Evolutionary conservation across 495 filamentous ascomycete genomes (phyloP).

Genomic region (Umbilicaria muhlenbergii): DNA sequence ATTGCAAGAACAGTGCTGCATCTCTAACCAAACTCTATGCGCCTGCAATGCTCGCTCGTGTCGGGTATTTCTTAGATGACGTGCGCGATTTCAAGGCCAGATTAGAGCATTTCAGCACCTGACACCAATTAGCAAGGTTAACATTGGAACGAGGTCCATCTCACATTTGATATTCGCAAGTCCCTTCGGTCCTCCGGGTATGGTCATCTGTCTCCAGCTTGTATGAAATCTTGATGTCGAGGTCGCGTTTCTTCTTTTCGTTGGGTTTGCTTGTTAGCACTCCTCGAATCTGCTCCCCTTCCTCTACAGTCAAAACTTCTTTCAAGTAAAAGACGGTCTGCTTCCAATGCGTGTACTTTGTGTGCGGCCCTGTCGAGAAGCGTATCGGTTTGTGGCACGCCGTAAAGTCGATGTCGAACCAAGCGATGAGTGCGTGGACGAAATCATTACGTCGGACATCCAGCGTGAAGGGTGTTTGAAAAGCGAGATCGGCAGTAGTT

Average conservation of each 20-base stretch:
- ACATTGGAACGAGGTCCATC: constrained; percentile 2
- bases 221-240: constrained; percentile 84
- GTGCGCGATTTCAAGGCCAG: too few species aligned
- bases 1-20: too few species aligned
- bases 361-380: constrained; percentile 78
- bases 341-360: constrained; percentile 91
- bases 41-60: too few species aligned
- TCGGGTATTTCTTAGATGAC: too few species aligned
- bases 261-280: constrained; percentile 73
- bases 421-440: constrained; percentile 87
- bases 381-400: constrained; percentile 77
- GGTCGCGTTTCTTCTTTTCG: constrained; percentile 80
- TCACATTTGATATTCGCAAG: constrained; percentile 82
- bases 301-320: constrained; percentile 70
- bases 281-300: constrained; percentile 58
- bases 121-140: constrained; percentile 14
- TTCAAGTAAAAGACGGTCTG: constrained; percentile 84
- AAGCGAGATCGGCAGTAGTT: constrained; percentile 55
- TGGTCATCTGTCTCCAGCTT: constrained; percentile 58
- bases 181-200: constrained; percentile 49
- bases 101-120: constrained; percentile 27
- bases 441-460: constrained; percentile 67
- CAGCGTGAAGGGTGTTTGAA: constrained; percentile 57
- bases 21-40: too few species aligned
- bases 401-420: constrained; percentile 98